A percentile compares a stretch with the other conserved stretches of the same genome.
These are phyloP conservation scores for Sporopachydermia quercuum DNA, from an alignment of 805 yeast genomes.

Conservation along the genomic window DNA sequence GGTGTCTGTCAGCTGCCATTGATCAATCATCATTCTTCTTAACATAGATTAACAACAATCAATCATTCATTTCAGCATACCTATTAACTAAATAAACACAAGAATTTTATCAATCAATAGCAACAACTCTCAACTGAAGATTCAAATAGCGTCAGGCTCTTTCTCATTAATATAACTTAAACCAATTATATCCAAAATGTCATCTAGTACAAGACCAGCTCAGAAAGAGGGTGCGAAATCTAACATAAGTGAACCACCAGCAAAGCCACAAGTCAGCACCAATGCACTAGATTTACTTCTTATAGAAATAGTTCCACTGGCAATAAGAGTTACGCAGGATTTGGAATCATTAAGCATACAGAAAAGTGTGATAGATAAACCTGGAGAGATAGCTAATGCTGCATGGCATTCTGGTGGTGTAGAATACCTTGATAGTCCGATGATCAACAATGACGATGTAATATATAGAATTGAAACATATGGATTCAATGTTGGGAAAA, in stretches of 20 bases:
- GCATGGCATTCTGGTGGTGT: slow-evolving; percentile 26
- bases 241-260: background rate
- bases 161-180: no score
- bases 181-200: no score
- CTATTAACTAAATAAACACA: no score
- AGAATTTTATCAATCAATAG: no score
- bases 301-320: slow-evolving; percentile 63
- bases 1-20: no score
- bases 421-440: slow-evolving; percentile 22
- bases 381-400: slow-evolving; percentile 15
- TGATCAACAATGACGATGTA: slow-evolving; percentile 32
- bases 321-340: slow-evolving; percentile 44
- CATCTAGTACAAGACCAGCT: no score
- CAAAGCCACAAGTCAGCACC: slow-evolving; percentile 30
- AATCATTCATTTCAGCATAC: no score
- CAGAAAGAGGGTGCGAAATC: no score
- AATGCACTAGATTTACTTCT: slow-evolving; percentile 47
- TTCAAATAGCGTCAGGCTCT: no score
- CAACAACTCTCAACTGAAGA: no score
- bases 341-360: slow-evolving; percentile 17
- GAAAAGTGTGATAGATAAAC: slow-evolving; percentile 11
- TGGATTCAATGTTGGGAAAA: slow-evolving; percentile 58
- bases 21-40: no score
- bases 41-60: no score
- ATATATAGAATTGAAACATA: slow-evolving; percentile 46